phyloP scores from a whole-genome alignment of 2,329 filamentous ascomycete genomes.

The Lithohypha guttulata region DNA sequence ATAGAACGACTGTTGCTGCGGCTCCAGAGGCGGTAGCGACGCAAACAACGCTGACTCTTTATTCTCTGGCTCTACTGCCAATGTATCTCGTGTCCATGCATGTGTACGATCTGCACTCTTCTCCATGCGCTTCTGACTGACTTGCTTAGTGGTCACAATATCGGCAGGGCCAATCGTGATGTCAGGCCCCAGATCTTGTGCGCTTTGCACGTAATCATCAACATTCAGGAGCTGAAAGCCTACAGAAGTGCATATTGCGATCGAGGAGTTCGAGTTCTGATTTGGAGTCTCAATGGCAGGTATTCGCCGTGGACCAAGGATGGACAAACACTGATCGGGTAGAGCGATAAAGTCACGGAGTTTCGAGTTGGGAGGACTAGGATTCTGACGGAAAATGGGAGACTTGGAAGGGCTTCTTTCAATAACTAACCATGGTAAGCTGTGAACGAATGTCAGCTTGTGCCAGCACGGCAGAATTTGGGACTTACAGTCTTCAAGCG shows the following conservation, averaged over 20 bases:
- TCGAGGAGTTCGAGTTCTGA: conserved; percentile 57
- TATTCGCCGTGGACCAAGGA: conserved; percentile 68
- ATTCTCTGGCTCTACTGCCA: conserved; percentile 26
- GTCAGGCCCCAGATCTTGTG: conserved; percentile 61
- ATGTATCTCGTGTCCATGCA: conserved; percentile 63
- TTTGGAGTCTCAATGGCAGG: conserved; percentile 61
- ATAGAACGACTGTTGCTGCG: conserved; percentile 68
- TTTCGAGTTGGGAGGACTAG: conserved; percentile 39
- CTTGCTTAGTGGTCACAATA: conserved; percentile 47
- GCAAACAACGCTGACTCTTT: conserved; percentile 46
- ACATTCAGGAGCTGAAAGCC: conserved; percentile 66
- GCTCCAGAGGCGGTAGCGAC: conserved; percentile 62
- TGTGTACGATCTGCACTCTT: conserved; percentile 84
- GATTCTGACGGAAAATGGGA: conserved; percentile 42
- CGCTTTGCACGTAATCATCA: conserved; percentile 56
- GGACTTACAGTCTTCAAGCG: conserved; percentile 80
- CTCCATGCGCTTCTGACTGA: conserved; percentile 60
- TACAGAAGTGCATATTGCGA: conserved; percentile 75
- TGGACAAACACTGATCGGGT: conserved; percentile 51
- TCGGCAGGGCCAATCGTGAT: conserved; percentile 72
- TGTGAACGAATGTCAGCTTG: conserved; percentile 31
- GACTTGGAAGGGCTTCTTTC: conserved; percentile 42
- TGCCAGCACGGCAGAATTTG: conserved; percentile 1
- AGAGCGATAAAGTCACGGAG: conserved; percentile 70
- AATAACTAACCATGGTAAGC: conserved; percentile 44